phyloP scores from a whole-genome alignment of 495 filamentous ascomycete species.

The Aspergillus nanangensis region DNA sequence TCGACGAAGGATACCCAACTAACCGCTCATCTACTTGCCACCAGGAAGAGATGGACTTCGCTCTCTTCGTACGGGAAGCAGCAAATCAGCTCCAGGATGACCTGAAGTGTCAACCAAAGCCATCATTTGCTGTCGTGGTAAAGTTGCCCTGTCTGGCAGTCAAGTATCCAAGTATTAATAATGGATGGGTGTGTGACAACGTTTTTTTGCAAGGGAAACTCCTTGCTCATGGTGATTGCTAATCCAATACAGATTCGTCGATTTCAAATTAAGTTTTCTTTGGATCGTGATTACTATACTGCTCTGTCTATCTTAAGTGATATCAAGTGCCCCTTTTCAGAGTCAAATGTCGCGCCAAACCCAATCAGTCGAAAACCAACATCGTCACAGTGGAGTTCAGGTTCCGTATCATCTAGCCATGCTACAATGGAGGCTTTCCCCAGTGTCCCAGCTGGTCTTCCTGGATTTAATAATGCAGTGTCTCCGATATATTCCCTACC shows the following conservation, averaged over 20 bases:
- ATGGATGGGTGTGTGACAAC: too few relatives aligned
- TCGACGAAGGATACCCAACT: neutral
- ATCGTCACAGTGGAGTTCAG: constrained; percentile 28
- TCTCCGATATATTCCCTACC: neutral
- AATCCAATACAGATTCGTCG: constrained; percentile 38
- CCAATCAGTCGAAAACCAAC: constrained; percentile 16
- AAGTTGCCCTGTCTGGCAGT: constrained; percentile 40
- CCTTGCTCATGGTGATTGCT: too few relatives aligned
- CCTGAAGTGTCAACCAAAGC: constrained; percentile 13
- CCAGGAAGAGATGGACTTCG: constrained; percentile 36
- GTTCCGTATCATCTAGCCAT: constrained; percentile 5
- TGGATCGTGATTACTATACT: constrained; percentile 33
- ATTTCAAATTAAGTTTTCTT: constrained; percentile 40
- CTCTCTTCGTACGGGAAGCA: constrained; percentile 18
- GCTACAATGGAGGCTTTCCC: neutral
- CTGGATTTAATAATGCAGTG: neutral
- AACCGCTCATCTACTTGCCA: neutral
- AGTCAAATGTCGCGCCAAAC: constrained; percentile 19
- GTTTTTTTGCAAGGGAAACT: too few relatives aligned
- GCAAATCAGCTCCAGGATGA: constrained; percentile 5
- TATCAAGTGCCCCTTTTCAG: constrained; percentile 37
- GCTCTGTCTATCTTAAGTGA: constrained; percentile 33
- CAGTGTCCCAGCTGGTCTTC: too few relatives aligned
- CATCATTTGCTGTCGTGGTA: constrained; percentile 35
- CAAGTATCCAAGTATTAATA: constrained; percentile 34